phyloP scores from a whole-genome alignment of 2,329 filamentous ascomycete genomes.

The Decorospora gaudefroyi region DNA sequence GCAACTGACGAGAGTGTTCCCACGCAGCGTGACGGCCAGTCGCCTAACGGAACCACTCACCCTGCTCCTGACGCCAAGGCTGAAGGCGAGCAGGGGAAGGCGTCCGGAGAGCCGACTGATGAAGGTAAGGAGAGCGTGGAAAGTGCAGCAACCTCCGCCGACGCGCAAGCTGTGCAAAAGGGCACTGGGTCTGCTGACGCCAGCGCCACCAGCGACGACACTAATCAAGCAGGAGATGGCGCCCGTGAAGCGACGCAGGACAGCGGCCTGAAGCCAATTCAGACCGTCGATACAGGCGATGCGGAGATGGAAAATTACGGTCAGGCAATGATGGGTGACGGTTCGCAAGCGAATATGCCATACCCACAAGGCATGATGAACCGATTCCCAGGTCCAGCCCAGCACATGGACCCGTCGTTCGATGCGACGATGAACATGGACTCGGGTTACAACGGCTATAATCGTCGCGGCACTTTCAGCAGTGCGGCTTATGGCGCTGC shows the following conservation, averaged over 20 bases:
- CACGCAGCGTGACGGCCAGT: conserved; percentile 40
- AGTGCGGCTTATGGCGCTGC: conserved; percentile 44
- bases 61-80: conserved; percentile 41
- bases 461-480: conserved; percentile 54
- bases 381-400: conserved; percentile 57
- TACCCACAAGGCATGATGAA: conserved; percentile 41
- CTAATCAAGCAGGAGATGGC: conserved; percentile 27
- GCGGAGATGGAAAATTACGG: conserved; percentile 28
- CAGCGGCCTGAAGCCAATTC: conserved; percentile 40
- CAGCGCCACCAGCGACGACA: conserved; percentile 17
- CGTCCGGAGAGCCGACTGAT: conserved; percentile 28
- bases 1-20: conserved; percentile 32
- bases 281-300: conserved; percentile 42
- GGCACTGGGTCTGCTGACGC: conserved; percentile 11
- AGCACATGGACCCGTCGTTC: conserved; percentile 51
- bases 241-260: conserved; percentile 18
- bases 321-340: conserved; percentile 37
- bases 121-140: conserved; percentile 38
- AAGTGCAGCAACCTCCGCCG: conserved; percentile 10
- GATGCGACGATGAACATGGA: conserved; percentile 49
- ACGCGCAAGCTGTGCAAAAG: conserved; percentile 10
- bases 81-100: conserved; percentile 35
- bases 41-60: conserved; percentile 37
- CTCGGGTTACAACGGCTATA: conserved; percentile 47
- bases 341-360: conserved; percentile 32